Percentiles rank a stretch among this genome's conserved stretches.
These are phyloP conservation scores for Neofusicoccum ribis DNA, from an alignment of 2,329 filamentous ascomycete species.

Conservation along the genomic window DNA sequence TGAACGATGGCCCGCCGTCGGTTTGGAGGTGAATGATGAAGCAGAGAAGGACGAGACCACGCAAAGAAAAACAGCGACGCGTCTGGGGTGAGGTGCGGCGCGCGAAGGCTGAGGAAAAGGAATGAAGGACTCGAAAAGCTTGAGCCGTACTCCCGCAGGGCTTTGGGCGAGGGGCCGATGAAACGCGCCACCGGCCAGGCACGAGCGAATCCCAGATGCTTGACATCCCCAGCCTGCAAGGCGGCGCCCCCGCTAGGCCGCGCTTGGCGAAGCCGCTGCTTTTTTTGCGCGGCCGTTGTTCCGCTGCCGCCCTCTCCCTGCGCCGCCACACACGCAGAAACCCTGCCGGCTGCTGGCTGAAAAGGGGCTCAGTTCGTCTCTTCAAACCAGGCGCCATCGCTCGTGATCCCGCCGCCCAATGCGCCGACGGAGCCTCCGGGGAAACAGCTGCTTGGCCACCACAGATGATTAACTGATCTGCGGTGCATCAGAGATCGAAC, in stretches of 20 bases:
- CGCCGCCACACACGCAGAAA: slow-evolving; percentile 5
- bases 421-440: background rate
- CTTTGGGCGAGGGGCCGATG: background rate
- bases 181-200: slow-evolving; percentile 15
- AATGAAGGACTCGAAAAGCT: slow-evolving; percentile 17
- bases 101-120: background rate
- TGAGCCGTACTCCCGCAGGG: slow-evolving; percentile 1
- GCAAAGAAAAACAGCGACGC: background rate
- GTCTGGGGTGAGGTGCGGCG: background rate
- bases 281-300: slow-evolving; percentile 3
- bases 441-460: background rate
- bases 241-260: slow-evolving; percentile 1
- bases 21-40: background rate
- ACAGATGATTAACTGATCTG: slow-evolving; percentile 3
- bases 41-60: background rate
- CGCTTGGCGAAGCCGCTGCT: background rate
- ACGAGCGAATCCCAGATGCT: slow-evolving; percentile 10
- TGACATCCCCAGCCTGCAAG: background rate
- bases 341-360: background rate
- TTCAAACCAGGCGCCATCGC: background rate
- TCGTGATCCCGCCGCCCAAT: background rate
- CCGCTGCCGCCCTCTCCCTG: slow-evolving; percentile 6
- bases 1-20: slow-evolving; percentile 9
- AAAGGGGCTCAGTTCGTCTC: slow-evolving; percentile 2
- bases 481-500: slow-evolving; percentile 13